Conservation (phyloP, 345 rosid species). For the Citrus maxima region DNA sequence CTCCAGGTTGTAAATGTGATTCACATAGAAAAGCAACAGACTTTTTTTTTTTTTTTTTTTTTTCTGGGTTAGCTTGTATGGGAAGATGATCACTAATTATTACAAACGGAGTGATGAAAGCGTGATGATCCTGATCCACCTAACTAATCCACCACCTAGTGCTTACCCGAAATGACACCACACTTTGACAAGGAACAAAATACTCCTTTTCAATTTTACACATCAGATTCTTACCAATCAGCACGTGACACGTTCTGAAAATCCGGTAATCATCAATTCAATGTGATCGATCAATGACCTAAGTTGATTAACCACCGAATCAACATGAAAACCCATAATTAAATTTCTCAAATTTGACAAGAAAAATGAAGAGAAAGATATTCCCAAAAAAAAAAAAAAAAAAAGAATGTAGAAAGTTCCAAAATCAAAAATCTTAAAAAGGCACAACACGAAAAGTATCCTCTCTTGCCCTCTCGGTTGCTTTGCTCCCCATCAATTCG, state of each 20-base stretch:
- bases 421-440: background rate
- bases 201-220: background rate
- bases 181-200: background rate
- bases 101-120: background rate
- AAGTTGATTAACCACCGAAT: background rate
- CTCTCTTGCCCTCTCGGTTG: background rate
- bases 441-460: conserved; percentile 27
- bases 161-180: background rate
- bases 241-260: too few relatives aligned
- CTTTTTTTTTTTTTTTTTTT: too few relatives aligned
- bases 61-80: background rate
- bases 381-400: background rate
- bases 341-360: background rate
- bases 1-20: background rate
- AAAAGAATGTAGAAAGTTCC: conserved; percentile 13
- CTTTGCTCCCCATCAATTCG: background rate
- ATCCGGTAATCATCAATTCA: too few relatives aligned
- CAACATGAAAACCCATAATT: background rate
- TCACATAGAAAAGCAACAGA: background rate
- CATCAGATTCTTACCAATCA: background rate
- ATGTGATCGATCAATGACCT: background rate
- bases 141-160: background rate
- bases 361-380: background rate
- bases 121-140: background rate
- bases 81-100: background rate